phyloP scores from a whole-genome alignment of 2,329 filamentous ascomycete species.

The Westerdykella sp. region DNA sequence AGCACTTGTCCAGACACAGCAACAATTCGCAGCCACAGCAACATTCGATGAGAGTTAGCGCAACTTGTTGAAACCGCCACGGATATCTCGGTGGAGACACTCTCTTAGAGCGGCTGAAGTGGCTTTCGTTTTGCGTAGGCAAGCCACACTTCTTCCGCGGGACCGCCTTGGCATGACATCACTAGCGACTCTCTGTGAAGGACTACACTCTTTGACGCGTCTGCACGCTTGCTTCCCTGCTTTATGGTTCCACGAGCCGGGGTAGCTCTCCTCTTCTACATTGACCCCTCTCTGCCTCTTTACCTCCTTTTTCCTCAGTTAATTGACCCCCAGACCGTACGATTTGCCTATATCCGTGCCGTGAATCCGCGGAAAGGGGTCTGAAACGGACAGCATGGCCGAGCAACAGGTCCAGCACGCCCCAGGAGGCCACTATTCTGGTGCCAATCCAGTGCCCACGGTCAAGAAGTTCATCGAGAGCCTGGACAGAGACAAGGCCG shows the following conservation, averaged over 20 bases:
- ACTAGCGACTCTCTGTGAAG: neutral
- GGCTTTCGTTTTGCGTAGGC: no score
- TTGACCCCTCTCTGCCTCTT: slow-evolving; percentile 1
- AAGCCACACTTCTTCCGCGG: neutral
- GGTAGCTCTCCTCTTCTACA: slow-evolving; percentile 4
- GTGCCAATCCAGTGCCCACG: slow-evolving; percentile 76
- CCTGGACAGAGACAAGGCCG: slow-evolving; percentile 71
- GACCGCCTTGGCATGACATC: neutral
- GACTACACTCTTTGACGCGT: neutral
- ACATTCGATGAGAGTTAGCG: no score
- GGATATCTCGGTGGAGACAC: no score
- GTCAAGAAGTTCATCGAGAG: slow-evolving; percentile 76
- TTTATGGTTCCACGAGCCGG: slow-evolving; percentile 10
- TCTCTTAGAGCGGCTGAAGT: no score
- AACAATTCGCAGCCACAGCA: no score
- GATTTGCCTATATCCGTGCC: neutral
- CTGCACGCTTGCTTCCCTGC: slow-evolving; percentile 9
- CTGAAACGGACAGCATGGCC: slow-evolving; percentile 33
- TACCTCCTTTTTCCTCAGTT: slow-evolving; percentile 4
- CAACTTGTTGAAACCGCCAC: no score
- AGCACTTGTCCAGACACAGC: no score
- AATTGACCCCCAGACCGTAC: slow-evolving; percentile 3
- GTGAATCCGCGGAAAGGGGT: slow-evolving; percentile 3
- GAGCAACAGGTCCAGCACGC: slow-evolving; percentile 42
- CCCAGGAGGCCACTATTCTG: slow-evolving; percentile 70